Evolutionary conservation across 306 rosid genomes (phyloP).

Genomic region (Bauhinia variegata): DNA sequence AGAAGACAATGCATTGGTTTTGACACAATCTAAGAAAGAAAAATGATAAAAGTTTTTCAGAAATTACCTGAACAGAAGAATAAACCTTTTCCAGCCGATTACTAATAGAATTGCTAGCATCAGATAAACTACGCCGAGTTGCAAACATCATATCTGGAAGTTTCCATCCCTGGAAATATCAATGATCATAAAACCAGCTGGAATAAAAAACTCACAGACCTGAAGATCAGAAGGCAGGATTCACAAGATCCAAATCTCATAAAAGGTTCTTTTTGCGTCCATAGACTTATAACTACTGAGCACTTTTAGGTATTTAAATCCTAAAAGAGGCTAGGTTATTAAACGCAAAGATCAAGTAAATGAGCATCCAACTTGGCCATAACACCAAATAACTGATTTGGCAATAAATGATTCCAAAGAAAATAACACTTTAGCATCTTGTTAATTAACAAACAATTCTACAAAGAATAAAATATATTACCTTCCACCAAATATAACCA

Average conservation of each 20-base stretch:
- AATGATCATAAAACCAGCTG: no score
- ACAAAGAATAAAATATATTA: constrained; percentile 39
- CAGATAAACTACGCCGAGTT: constrained; percentile 79
- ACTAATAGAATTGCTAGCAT: constrained; percentile 74
- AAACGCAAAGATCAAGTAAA: background rate
- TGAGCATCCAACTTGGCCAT: background rate
- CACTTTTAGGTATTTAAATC: background rate
- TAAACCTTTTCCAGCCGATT: constrained; percentile 77
- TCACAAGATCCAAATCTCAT: background rate
- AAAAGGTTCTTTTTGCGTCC: no score
- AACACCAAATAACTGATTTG: constrained; percentile 7
- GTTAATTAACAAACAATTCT: constrained; percentile 24
- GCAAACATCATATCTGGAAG: constrained; percentile 98
- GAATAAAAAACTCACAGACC: background rate
- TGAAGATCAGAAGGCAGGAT: background rate
- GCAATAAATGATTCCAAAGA: constrained; percentile 19
- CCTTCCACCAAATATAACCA: constrained; percentile 97
- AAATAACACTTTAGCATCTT: constrained; percentile 23
- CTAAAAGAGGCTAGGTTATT: background rate
- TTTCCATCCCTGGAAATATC: constrained; percentile 81
- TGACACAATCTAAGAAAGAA: constrained; percentile 8
- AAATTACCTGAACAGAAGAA: constrained; percentile 69
- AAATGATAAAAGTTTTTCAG: constrained; percentile 19
- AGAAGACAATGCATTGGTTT: constrained; percentile 11
- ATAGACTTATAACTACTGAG: background rate